Base-by-base conservation (phyloP, 2,329 filamentous ascomycete species). In the Pezicula neosporulosa region DNA sequence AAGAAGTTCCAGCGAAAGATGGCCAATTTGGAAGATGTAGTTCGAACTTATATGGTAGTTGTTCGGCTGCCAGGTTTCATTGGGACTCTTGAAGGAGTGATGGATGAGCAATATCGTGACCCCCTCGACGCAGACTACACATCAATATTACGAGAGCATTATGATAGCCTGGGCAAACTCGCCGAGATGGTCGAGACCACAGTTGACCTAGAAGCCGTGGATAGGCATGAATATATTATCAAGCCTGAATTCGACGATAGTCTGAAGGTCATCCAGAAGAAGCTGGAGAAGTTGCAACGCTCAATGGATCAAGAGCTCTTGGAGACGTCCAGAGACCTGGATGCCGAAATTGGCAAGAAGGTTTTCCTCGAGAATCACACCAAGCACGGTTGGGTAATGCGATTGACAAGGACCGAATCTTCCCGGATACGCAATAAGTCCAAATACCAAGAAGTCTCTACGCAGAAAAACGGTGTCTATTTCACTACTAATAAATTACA, bases 121-220 rank as follows among this genome's bases (percentile, higher is more conserved):
- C 88, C 91, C 0, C 77, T 99, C 1, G 92, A 97, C 57, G 80
- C 81, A 6, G 86, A 90, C 21, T 99, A 99, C 67, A 97, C 92
- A 1, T 80, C 81, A 24, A 95, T 95, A 66, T 75, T 99, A 37
- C 82, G 81, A 45, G 82, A 88, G 54, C 82, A 90, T 54, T 88
- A 86, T 6, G 85, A 90, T 63, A 89, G 85, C 63, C 78, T 99
- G 47, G 85, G 81, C 24, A 96, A 91, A 66, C 77, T 99, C 10
- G 89, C 93, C 64, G 94, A 99, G 67, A 97, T 99, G 90, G 94
- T 99, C 0, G 94, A 99, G 73, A 96, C 94, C 2, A 99, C 95
- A 0, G 92, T 99, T 13, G 94, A 99, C 64, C 81, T 99, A 0
- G 90, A 96, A 52, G 94, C 94, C 3, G 81, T 99, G 10, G 93